Base-by-base conservation (phyloP, 345 rosid genomes). In the Arabis alpina region DNA sequence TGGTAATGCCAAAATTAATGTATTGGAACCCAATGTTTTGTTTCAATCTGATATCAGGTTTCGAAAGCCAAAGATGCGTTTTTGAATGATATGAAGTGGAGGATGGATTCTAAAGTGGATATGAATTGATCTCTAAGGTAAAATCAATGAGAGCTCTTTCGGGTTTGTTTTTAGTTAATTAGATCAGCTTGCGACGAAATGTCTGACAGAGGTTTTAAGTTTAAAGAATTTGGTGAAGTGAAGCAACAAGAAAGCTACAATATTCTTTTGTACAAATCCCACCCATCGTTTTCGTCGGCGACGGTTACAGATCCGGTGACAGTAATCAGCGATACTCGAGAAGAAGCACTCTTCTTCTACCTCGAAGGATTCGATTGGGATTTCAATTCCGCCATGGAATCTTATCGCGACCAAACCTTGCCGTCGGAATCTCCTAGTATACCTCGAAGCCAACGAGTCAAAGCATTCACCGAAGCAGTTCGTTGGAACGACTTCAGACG, bases 151-250 rank as follows among this genome's bases (percentile, higher is more conserved):
- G n/a, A 23, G 5, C 27, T 7, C 4, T 61, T 42, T 1, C 1
- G 12, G 12, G 16, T 32, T 61, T 25, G 0, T 2, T 12, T 66
- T 4, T 19, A 0, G 16, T 52, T 13, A 1, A 42, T 1, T 12
- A 10, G 52, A 50, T 50, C 5, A 28, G 25, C 8, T 51, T 9
- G 39, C 66, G 41, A 59, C 14, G 66, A 59, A 59, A 59, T 71
- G 23, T 64, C n/a, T 54, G 63, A 50, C 72, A 90, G 97, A 92
- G 82, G 82, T 79, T 90, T 90, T 62, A 85, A 82, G 52, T 93
- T 84, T 72, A 88, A 90, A 54, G 98, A 93, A 80, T 78, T 83
- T 71, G 91, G 83, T 54, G 89, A 90, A 77, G 93, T 93, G 70
- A 83, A 87, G 85, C 6, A 4, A 30, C 34, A 30, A 30, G 5